Evolutionary conservation across 2,329 filamentous ascomycete species (phyloP).

Genomic region (Phialophora expanda): DNA sequence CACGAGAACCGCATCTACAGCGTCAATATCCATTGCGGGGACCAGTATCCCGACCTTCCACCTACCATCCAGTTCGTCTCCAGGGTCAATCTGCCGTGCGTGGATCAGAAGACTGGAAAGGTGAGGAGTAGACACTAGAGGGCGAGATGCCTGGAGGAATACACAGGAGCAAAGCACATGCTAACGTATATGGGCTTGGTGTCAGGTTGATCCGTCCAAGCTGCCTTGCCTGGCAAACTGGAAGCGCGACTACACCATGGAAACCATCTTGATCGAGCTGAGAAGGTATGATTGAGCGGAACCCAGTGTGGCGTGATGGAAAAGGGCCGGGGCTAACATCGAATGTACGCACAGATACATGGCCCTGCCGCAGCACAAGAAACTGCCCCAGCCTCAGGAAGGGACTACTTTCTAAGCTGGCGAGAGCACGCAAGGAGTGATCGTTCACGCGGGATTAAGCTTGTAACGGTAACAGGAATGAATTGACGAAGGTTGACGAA

Average conservation of each 20-base stretch:
- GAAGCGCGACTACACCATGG: constrained; percentile 94
- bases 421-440: constrained; percentile 30
- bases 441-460: constrained; percentile 17
- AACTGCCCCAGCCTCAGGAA: constrained; percentile 90
- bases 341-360: constrained; percentile 71
- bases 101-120: constrained; percentile 77
- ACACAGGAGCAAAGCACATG: neutral
- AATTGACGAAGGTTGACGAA: constrained; percentile 28
- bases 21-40: constrained; percentile 92
- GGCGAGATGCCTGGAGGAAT: neutral
- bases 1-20: constrained; percentile 99
- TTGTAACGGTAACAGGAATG: constrained; percentile 25
- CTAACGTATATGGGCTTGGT: neutral
- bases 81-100: constrained; percentile 94
- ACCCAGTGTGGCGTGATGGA: constrained; percentile 26
- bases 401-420: constrained; percentile 63
- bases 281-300: constrained; percentile 63
- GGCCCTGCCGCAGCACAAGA: constrained; percentile 90
- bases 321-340: constrained; percentile 1
- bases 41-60: constrained; percentile 84
- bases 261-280: constrained; percentile 86
- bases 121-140: constrained; percentile 49
- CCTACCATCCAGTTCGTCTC: constrained; percentile 91
- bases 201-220: constrained; percentile 78
- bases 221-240: constrained; percentile 85